Base-by-base conservation (phyloP, 345 rosid genomes). In the thale cress (Arabidopsis thaliana) region DNA sequence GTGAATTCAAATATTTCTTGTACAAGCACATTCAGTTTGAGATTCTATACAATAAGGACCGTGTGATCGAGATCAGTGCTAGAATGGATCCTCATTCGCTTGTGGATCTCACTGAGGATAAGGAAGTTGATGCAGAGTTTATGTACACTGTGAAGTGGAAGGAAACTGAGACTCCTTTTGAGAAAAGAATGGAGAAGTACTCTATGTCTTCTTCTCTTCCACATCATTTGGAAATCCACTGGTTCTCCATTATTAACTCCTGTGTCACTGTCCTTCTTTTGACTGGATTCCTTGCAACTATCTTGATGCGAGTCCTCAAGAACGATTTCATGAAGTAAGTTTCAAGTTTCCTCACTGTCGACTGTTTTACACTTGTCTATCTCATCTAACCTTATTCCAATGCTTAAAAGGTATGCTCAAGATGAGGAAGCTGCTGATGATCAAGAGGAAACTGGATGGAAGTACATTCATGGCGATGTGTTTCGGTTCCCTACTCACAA, bases 401-500 rank as follows among this genome's bases (percentile, higher is more conserved):
- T 37, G 2, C 46, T 76, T 8, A 3, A 37, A 74, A 88, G 97
- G 83, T 91, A 89, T 79, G 89, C 93, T 16, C 93, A 84, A 71
- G 97, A 93, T 62, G 97, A 90, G 82, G 93, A 89, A 82, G 85
- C 95, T 22, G 91, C 88, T 76, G 93, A 90, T 82, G 91, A 87
- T 75, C 93, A 87, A 72, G 97, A 93, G 58, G 96, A 93, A 85
- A 90, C 86, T 51, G 97, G 98, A 72, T 93, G 98, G 98, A 93
- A 93, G 73, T 89, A 91, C 84, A 87, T 93, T 67, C 91, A 84
- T 52, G 92, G 95, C 8, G 97, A 93, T 72, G 97, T 93, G 30
- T 93, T 93, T 71, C 83, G 96, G 20, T 93, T 83, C 77, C 98
- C 98, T 1, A 84, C 80, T 66, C 71, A 80, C 78, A 84, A 87